Conservation (phyloP, 805 yeast species). For the Saccharomycopsis babjevae region DNA sequence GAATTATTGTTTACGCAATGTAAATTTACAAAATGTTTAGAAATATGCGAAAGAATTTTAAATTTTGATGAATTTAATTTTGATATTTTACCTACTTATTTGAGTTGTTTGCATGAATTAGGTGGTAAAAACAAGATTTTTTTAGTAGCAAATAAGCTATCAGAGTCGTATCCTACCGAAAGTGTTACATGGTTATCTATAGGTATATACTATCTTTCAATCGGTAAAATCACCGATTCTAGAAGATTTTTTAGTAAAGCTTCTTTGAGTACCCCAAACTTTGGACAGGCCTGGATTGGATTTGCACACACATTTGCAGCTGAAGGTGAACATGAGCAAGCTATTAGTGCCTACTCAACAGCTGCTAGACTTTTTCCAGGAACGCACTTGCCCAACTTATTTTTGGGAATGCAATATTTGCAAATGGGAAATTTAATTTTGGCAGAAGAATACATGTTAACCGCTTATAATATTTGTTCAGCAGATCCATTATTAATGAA, state of each 20-base stretch:
- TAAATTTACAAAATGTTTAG: constrained; percentile 65
- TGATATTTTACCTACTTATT: constrained; percentile 62
- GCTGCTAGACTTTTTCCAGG: constrained; percentile 89
- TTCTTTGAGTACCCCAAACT: constrained; percentile 76
- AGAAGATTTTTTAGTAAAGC: constrained; percentile 83
- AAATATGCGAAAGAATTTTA: constrained; percentile 51
- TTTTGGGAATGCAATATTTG: constrained; percentile 92
- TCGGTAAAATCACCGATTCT: constrained; percentile 68
- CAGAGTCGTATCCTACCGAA: constrained; percentile 71
- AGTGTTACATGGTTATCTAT: constrained; percentile 89
- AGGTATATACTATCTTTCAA: constrained; percentile 78
- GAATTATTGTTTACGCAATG: constrained; percentile 67
- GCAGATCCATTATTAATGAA: constrained; percentile 81
- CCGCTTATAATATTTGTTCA: constrained; percentile 69
- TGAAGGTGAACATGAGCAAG: constrained; percentile 99
- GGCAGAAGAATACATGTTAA: constrained; percentile 75
- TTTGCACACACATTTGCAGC: constrained; percentile 97
- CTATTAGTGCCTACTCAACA: constrained; percentile 92
- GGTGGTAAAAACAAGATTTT: constrained; percentile 77
- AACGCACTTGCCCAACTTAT: constrained; percentile 79
- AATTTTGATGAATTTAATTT: constrained; percentile 61
- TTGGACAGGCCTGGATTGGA: constrained; percentile 96
- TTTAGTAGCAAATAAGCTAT: constrained; percentile 70
- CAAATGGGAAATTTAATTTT: constrained; percentile 74
- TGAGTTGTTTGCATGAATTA: constrained; percentile 76